A percentile compares a stretch with the other conserved stretches of the same genome.
phyloP scores from a whole-genome alignment of 306 rosid genomes.

The Arachis hypogaea region DNA sequence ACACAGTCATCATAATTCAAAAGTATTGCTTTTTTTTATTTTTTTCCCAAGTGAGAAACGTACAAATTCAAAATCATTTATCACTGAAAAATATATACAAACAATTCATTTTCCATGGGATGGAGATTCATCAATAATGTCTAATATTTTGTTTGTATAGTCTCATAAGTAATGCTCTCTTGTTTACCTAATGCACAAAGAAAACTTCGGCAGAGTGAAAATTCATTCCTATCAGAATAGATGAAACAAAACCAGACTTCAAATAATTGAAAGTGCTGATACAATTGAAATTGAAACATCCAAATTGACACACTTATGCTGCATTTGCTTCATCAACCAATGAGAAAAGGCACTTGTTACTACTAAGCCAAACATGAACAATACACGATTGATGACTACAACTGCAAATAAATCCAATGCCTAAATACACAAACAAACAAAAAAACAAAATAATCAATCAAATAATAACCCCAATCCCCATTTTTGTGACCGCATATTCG shows the following conservation, averaged over 20 bases:
- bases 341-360: conserved; percentile 11
- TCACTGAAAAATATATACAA: not conserved
- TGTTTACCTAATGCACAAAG: conserved; percentile 3
- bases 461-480: conserved; percentile 31
- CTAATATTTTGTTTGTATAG: conserved; percentile 14
- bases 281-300: conserved; percentile 23
- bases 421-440: conserved; percentile 32
- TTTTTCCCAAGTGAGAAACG: not conserved
- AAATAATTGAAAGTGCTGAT: conserved; percentile 1
- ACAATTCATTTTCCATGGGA: conserved; percentile 9
- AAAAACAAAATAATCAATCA: conserved; percentile 2
- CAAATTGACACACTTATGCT: conserved; percentile 9
- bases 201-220: not conserved
- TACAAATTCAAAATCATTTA: not conserved
- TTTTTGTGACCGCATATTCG: not conserved
- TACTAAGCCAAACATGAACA: conserved; percentile 25
- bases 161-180: conserved; percentile 13
- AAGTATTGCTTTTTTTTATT: not conserved
- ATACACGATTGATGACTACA: conserved; percentile 1
- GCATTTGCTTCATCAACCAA: conserved; percentile 38
- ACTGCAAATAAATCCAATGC: conserved; percentile 10
- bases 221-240: not conserved
- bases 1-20: conserved; percentile 23
- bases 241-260: not conserved
- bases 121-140: conserved; percentile 24